phyloP scores from a whole-genome alignment of 2,329 filamentous ascomycete genomes.

The Ascocoryne sarcoides region DNA sequence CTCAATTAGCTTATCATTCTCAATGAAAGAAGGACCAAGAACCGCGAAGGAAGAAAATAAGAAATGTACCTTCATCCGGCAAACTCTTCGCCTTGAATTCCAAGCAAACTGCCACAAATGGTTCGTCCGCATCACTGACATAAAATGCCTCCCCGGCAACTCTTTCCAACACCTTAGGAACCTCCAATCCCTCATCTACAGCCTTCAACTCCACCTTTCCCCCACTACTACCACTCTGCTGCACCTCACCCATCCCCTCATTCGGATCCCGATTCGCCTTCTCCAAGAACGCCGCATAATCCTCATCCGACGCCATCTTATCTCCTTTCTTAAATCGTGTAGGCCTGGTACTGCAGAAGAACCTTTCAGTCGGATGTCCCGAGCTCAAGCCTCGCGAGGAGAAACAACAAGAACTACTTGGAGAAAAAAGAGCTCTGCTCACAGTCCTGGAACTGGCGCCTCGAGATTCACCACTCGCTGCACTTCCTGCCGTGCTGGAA shows the following conservation, averaged over 20 bases:
- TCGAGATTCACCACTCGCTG: too few species aligned
- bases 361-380: too few species aligned
- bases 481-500: too few species aligned
- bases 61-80: slow-evolving; percentile 53
- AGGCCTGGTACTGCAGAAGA: too few species aligned
- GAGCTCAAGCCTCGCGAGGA: too few species aligned
- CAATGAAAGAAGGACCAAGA: neutral
- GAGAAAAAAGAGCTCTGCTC: too few species aligned
- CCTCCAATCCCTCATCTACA: slow-evolving; percentile 42
- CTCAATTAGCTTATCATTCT: slow-evolving; percentile 1
- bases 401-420: neutral
- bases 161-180: slow-evolving; percentile 50
- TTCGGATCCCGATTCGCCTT: slow-evolving; percentile 77
- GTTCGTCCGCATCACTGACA: slow-evolving; percentile 75
- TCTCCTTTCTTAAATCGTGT: slow-evolving; percentile 1
- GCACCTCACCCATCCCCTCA: slow-evolving; percentile 38
- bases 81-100: slow-evolving; percentile 47
- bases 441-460: too few species aligned
- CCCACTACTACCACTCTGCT: slow-evolving; percentile 21
- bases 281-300: slow-evolving; percentile 76
- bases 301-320: slow-evolving; percentile 66
- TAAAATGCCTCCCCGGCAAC: slow-evolving; percentile 56
- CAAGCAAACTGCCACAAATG: slow-evolving; percentile 69
- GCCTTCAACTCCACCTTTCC: slow-evolving; percentile 39
- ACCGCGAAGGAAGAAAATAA: slow-evolving; percentile 1